Base-by-base conservation (phyloP, 202 grass and related monocot genomes). In the Zoysia matrella region DNA sequence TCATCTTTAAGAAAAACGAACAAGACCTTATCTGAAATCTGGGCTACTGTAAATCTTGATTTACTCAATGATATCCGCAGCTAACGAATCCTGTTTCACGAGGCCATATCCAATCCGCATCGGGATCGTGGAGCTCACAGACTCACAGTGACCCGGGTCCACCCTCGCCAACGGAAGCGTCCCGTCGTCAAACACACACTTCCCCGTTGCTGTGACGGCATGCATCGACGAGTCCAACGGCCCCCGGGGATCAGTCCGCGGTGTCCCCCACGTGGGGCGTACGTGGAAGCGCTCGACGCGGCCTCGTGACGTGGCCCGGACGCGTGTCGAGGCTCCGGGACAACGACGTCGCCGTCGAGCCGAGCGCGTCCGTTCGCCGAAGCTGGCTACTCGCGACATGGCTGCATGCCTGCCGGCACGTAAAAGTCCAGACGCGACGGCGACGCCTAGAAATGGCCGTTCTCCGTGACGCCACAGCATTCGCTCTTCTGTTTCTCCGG, bases 111-210 rank as follows among this genome's bases (percentile, higher is more conserved):
- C 30, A 36, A 80, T 80, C 71, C 44, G 60, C 84, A 54, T 87
- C 0, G 90, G 86, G 86, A 92, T 89, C 80, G 52, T 88, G 71
- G 83, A 81, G 46, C 63, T 52, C 50, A 70, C 18, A 65, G 14
- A 3, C 16, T 30, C 58, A 9, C 18, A 9, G 58, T 57, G 53
- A 56, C 13, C 53, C 14, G 54, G 54, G 13, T 15, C 54, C 13
- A 57, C 1, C 54, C n/a, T 14, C 13, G 5, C 14, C n/a, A 6
- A 22, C 56, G n/a, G n/a, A 60, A 58, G 76, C 61, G 10, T 57
- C 22, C 30, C 30, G 30, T 36, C 30, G 12, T 85, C 16, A 70
- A 48, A 62, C 45, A 3, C 51, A 13, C 11, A 7, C 11, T 14
- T 22, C 30, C 41, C 15, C 12, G 5, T 46, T 6, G 52, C 3